Base-by-base conservation (phyloP, 2,329 filamentous ascomycete species). In the Trichoderma guizhouense region DNA sequence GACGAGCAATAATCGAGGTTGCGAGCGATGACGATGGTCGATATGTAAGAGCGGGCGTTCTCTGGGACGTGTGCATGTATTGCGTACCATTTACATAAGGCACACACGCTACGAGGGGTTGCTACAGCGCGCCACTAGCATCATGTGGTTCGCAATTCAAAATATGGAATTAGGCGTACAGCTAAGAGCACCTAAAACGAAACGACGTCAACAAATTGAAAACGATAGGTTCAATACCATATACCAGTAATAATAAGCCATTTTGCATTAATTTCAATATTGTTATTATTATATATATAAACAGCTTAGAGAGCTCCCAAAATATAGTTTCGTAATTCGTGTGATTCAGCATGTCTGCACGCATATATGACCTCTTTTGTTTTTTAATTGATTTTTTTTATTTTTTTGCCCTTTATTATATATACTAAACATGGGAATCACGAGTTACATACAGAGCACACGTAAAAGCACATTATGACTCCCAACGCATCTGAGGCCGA, bases 381-480 rank as follows among this genome's bases (percentile, higher is more conserved):
- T 51, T 68, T 15, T 39, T 60, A 28, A 18, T 63, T 53, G n/a
- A 63, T 53, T 70, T 51, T 53, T 7, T 53, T 8, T 60, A 36
- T 60, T 66, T 34, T 66, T 55, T 68, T 67, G 32, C 28, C 28
- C 61, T 67, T 66, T 57, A 67, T 51, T 68, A 71, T 71, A 71
- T 66, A 67, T 67, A 71, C 62, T 71, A 71, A 32, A 60, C 30
- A 65, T 71, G 58, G 58, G 26, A 53, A 71, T 55, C 43, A 70
- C 47, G 63, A 70, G 47, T 63, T 70, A 70, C 60, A 71, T 69
- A 69, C 39, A 61, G 26, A 61, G 55, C 62, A 61, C 11, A 61
- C 57, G 28, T 36, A 61, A 61, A 68, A 51, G 36, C 55, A 69
- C 32, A 61, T 43, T 34, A 53, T 58, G 57, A 61, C 66, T 61